Evolutionary conservation across 2,329 filamentous ascomycete species (phyloP).

Genomic region (Pseudogymnoascus sp.): DNA sequence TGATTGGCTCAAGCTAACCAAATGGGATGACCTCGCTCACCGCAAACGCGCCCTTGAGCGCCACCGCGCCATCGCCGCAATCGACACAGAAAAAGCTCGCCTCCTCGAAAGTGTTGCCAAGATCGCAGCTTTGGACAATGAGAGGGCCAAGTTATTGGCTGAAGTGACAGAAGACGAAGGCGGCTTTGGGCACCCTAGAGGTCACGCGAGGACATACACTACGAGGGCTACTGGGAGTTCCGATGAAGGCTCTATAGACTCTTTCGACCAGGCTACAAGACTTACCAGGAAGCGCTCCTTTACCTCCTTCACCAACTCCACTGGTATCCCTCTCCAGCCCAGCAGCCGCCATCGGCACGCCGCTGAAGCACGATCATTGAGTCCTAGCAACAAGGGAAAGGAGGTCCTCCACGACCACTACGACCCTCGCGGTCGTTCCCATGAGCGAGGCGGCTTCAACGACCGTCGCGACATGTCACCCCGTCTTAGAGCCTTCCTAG

Average conservation of each 20-base stretch:
- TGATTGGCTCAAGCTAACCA: constrained; percentile 31
- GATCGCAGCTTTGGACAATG: not conserved
- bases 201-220: not conserved
- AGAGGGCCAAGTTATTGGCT: constrained; percentile 21
- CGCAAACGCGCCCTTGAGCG: constrained; percentile 26
- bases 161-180: constrained; percentile 24
- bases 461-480: not conserved
- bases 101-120: constrained; percentile 1
- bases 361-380: not conserved
- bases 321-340: not conserved
- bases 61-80: constrained; percentile 24
- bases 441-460: not conserved
- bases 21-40: constrained; percentile 29
- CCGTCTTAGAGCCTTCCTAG: not conserved
- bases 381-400: not conserved
- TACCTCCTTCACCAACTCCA: not conserved
- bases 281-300: not conserved
- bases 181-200: not conserved
- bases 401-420: not conserved
- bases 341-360: not conserved
- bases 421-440: not conserved
- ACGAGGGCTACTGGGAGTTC: not conserved
- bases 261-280: not conserved
- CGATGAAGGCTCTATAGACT: not conserved
- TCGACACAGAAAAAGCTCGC: constrained; percentile 27